Conservation (phyloP, 2,329 filamentous ascomycete genomes). For the Paecilomyces niveus region DNA sequence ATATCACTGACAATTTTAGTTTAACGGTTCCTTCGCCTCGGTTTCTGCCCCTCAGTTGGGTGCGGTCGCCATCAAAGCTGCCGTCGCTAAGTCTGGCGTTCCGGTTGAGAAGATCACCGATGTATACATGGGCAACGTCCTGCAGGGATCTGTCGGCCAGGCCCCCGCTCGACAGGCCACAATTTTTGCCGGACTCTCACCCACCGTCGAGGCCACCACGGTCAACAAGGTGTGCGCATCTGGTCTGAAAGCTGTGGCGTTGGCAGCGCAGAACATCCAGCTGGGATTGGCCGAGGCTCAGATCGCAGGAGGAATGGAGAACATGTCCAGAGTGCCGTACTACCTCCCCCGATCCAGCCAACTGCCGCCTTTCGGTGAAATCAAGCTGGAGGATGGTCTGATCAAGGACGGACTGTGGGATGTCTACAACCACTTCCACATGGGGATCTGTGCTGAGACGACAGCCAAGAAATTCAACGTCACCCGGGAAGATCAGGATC, state of each 20-base stretch:
- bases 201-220: constrained; percentile 78
- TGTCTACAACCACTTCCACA: constrained; percentile 94
- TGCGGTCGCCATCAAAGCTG: constrained; percentile 84
- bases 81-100: constrained; percentile 76
- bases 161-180: constrained; percentile 84
- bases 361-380: constrained; percentile 76
- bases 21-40: constrained; percentile 83
- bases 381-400: constrained; percentile 82
- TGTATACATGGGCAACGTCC: constrained; percentile 96
- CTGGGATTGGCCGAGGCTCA: constrained; percentile 82
- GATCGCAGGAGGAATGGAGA: constrained; percentile 95
- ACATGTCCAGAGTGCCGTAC: constrained; percentile 90
- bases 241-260: constrained; percentile 81
- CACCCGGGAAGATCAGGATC: constrained; percentile 78
- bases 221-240: constrained; percentile 99
- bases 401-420: constrained; percentile 94
- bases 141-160: constrained; percentile 78
- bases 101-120: constrained; percentile 75
- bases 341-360: constrained; percentile 78
- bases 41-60: constrained; percentile 83
- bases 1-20: constrained; percentile 47
- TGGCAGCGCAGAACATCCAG: constrained; percentile 92
- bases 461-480: constrained; percentile 83
- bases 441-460: constrained; percentile 94
- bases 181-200: constrained; percentile 77